A percentile compares a stretch with the other conserved stretches of the same genome.
Evolutionary conservation across 768 basidiomycete genomes (phyloP).

Genomic region (Suillus hirtellus): DNA sequence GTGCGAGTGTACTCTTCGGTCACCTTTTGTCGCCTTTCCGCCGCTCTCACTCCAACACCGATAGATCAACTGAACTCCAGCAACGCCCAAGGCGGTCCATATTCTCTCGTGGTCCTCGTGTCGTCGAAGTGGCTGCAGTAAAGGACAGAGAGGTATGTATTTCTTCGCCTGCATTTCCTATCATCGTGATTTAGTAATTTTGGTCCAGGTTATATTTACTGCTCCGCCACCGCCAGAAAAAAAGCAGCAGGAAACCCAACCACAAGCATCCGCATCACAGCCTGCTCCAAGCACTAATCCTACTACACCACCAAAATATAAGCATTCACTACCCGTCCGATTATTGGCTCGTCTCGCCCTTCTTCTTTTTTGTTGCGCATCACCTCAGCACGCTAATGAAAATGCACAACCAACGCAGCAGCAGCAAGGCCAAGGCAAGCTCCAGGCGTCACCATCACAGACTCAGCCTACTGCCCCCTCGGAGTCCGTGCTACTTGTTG

Average conservation of each 20-base stretch:
- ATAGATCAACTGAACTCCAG: not conserved
- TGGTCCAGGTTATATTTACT: not conserved
- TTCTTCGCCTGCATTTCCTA: not conserved
- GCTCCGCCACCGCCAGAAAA: not conserved
- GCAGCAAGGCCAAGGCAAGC: not conserved
- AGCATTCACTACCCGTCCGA: not conserved
- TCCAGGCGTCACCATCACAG: not conserved
- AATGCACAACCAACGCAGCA: not conserved
- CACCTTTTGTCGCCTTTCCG: not conserved
- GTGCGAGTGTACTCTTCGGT: not conserved
- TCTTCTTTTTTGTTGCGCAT: not conserved
- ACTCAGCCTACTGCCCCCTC: not conserved
- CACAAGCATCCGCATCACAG: not conserved
- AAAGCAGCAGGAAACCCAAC: not conserved
- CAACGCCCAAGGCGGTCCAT: not conserved
- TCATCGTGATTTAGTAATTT: not conserved
- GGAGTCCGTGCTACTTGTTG: not conserved
- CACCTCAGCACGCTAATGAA: not conserved
- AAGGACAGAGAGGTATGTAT: not conserved
- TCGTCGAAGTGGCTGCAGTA: not conserved
- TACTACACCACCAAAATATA: not conserved
- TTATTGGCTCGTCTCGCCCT: not conserved
- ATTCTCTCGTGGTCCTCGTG: not conserved
- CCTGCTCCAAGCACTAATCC: not conserved
- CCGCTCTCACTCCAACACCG: not conserved